phyloP scores from a whole-genome alignment of 2,329 filamentous ascomycete genomes.

The Bisporella sp. region DNA sequence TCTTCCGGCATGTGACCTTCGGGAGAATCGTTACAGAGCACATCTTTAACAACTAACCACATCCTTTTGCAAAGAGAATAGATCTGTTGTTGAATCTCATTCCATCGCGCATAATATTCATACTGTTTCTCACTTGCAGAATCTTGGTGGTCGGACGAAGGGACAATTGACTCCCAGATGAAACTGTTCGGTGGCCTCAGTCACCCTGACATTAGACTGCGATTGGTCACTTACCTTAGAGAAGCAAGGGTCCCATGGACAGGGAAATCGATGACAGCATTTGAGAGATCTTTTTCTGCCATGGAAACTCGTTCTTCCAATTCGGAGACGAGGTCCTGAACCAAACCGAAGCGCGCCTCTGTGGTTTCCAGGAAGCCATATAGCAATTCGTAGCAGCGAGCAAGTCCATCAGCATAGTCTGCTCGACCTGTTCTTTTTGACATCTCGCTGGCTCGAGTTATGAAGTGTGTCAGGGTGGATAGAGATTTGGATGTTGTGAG shows the following conservation, averaged over 20 bases:
- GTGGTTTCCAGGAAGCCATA: slow-evolving; percentile 47
- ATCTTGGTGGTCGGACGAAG: background rate
- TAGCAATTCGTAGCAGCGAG: slow-evolving; percentile 65
- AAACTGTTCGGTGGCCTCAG: slow-evolving; percentile 8
- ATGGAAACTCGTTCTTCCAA: slow-evolving; percentile 58
- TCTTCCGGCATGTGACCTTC: slow-evolving; percentile 81
- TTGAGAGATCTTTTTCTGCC: slow-evolving; percentile 58
- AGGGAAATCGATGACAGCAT: slow-evolving; percentile 58
- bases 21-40: slow-evolving; percentile 89
- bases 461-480: slow-evolving; percentile 38
- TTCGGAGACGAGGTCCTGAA: slow-evolving; percentile 50
- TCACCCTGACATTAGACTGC: no score
- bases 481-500: background rate
- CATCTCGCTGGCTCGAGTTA: slow-evolving; percentile 45
- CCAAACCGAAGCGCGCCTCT: slow-evolving; percentile 40
- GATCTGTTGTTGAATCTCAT: slow-evolving; percentile 44
- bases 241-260: slow-evolving; percentile 66
- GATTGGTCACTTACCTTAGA: slow-evolving; percentile 41
- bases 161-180: slow-evolving; percentile 19
- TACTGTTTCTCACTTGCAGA: slow-evolving; percentile 2
- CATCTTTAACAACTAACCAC: slow-evolving; percentile 68
- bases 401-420: slow-evolving; percentile 88
- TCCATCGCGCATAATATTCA: slow-evolving; percentile 6
- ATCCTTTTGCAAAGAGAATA: slow-evolving; percentile 57
- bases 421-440: slow-evolving; percentile 71